A percentile compares a stretch with the other conserved stretches of the same genome.
Evolutionary conservation across 306 rosid species (phyloP).

Genomic region (Sicyos edulis): DNA sequence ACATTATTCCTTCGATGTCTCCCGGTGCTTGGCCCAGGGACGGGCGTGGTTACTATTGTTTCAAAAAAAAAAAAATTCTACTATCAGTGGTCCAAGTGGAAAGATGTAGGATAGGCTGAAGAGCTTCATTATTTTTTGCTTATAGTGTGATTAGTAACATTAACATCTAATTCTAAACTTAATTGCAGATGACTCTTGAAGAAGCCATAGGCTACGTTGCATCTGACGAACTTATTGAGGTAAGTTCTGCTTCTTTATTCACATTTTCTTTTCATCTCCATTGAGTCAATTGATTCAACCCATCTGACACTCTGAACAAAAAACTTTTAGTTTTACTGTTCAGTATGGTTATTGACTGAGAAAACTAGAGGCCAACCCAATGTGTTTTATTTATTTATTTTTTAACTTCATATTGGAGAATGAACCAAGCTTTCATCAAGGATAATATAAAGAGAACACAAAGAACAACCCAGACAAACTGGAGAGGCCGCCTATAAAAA

Average conservation of each 20-base stretch:
- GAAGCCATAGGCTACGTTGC: slow-evolving; percentile 98
- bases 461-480: too few species aligned
- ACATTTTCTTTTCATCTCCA: background rate
- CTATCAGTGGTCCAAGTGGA: too few species aligned
- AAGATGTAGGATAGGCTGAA: too few species aligned
- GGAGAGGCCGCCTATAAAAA: too few species aligned
- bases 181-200: slow-evolving; percentile 84
- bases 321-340: background rate
- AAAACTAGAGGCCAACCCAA: background rate
- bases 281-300: background rate
- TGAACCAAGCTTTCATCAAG: too few species aligned
- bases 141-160: slow-evolving; percentile 14
- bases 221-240: slow-evolving; percentile 95
- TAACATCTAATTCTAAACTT: slow-evolving; percentile 23
- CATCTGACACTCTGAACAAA: background rate
- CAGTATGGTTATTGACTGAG: background rate
- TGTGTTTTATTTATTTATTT: too few species aligned
- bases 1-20: too few species aligned
- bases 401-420: too few species aligned
- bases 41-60: too few species aligned
- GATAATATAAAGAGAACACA: too few species aligned
- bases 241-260: slow-evolving; percentile 24
- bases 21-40: too few species aligned
- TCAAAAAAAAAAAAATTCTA: too few species aligned
- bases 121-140: background rate